Evolutionary conservation across 83 land plant species (phyloP).

Genomic region (Picea engelmannii): DNA sequence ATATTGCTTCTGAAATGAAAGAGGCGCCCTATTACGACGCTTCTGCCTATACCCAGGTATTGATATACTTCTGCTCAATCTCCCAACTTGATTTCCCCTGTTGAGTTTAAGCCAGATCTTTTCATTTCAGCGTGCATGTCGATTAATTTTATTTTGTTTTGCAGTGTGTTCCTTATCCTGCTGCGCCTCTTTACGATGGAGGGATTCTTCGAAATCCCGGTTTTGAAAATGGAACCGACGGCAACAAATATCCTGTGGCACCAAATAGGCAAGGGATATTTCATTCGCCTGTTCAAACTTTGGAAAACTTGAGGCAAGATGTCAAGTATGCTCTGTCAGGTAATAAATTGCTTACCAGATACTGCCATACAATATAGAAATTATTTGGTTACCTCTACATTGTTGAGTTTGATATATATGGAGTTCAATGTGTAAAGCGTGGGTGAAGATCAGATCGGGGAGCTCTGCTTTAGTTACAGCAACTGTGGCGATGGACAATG

Average conservation of each 20-base stretch:
- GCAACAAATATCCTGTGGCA: constrained; percentile 22
- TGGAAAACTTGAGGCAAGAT: constrained; percentile 3
- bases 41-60: constrained; percentile 5
- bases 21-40: not conserved
- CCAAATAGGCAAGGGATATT: constrained; percentile 18
- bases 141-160: not conserved
- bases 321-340: not conserved
- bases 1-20: not conserved
- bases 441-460: constrained; percentile 53
- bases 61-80: too few relatives aligned
- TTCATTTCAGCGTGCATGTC: not conserved
- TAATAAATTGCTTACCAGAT: not conserved
- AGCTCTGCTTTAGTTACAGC: constrained; percentile 54
- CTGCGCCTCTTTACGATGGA: constrained; percentile 72
- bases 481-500: constrained; percentile 34
- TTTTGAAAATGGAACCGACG: constrained; percentile 17
- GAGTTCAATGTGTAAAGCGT: constrained; percentile 32
- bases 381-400: not conserved
- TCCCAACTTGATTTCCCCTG: not conserved
- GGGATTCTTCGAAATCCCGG: constrained; percentile 50
- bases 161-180: constrained; percentile 65
- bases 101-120: too few relatives aligned
- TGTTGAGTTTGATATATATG: not conserved
- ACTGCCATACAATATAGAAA: too few relatives aligned
- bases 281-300: not conserved